phyloP scores from a whole-genome alignment of 345 rosid genomes.

The Nasturtium officinale region DNA sequence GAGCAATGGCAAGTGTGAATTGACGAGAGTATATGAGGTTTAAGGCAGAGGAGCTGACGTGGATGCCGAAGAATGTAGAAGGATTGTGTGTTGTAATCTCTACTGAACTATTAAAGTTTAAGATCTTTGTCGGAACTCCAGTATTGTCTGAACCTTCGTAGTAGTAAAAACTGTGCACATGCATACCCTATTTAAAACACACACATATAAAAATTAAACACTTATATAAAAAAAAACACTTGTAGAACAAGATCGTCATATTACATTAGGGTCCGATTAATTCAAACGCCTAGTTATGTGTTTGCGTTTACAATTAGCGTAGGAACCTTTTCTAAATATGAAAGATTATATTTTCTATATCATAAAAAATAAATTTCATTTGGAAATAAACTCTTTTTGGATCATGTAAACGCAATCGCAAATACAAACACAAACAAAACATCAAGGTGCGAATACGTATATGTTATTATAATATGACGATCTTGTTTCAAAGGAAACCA shows the following conservation, averaged over 20 bases:
- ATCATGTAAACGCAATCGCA: background rate
- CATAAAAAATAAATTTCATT: background rate
- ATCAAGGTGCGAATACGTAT: background rate
- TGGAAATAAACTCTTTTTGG: background rate
- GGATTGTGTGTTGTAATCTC: constrained; percentile 69
- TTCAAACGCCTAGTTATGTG: background rate
- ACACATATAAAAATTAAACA: background rate
- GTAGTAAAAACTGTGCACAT: constrained; percentile 55
- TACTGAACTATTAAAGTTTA: constrained; percentile 61
- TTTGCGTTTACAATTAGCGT: background rate
- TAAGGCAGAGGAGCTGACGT: constrained; percentile 60
- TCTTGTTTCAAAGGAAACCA: background rate
- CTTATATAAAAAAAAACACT: background rate
- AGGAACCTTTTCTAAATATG: background rate
- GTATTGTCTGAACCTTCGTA: constrained; percentile 74
- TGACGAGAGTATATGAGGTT: constrained; percentile 56
- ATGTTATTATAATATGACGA: no score
- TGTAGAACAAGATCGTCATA: no score
- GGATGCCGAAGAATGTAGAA: constrained; percentile 76
- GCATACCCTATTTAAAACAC: constrained; percentile 55
- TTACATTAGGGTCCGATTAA: background rate
- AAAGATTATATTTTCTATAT: no score
- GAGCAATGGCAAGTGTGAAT: constrained; percentile 59
- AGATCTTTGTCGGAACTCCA: constrained; percentile 81
- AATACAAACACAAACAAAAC: background rate